Evolutionary conservation across 345 rosid genomes (phyloP), one percentile per base, ranked within the genome.

Genomic region (Salix arbutifolia): DNA sequence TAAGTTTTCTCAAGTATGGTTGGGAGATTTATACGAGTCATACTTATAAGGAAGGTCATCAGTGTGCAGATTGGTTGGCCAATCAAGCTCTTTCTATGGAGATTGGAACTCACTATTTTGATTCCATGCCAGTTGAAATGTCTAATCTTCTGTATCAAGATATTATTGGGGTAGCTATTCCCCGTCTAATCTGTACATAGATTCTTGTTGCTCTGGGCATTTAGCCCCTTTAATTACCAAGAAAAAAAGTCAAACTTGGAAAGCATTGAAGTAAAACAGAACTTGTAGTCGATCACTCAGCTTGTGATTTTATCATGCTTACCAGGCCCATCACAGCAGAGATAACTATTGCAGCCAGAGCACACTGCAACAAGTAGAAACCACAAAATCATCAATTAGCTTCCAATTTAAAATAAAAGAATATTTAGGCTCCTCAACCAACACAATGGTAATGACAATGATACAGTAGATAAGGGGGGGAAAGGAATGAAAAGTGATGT

Each of bases 281-380:
- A 61, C 16, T 8, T 17, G 12, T 17, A 46, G 16, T 5, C 25
- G 6, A 44, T 11, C 31, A 68, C 73, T 52, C 7, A 70, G 10
- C 46, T 58, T 28, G 18, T 58, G 7, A 60, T 61, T 69, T 73
- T 71, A 48, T 40, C 16, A 38, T 65, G 82, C 95, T 90, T 81
- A 94, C 99, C 94, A 94, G 86, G 80, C 97, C 90, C 84, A 91
- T 91, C 23, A 96, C 99, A 71, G 98, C 99, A 78, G 98, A 91
- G 69, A 89, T 83, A 21, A 96, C 98, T 70, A 96, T 94, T 67
- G 99, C 98, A 77, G 99, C 99, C 83, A 96, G 86, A 64, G 92
- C 91, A 88, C 98, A 96, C 99, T 96, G 97, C 70, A 84, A 78
- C 79, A 37, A 56, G 80, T 21, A 42, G 65, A 84, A 75, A 72